A percentile compares a stretch with the other conserved stretches of the same genome.
These are phyloP conservation scores for Henningerozyma blattae DNA, from an alignment of 805 yeast genomes.

Conservation along the genomic window DNA sequence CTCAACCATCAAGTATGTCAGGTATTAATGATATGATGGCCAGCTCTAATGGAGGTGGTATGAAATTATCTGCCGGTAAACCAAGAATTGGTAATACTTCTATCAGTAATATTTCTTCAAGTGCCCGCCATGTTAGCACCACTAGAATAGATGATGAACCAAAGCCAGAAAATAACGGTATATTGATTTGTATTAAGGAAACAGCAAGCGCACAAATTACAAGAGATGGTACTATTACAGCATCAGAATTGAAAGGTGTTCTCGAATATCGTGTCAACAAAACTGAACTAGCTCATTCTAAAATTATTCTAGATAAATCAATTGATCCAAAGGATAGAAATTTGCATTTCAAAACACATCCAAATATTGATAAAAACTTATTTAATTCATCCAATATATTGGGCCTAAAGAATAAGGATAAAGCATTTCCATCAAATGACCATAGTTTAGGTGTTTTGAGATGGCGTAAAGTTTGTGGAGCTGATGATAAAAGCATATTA, in stretches of 20 bases:
- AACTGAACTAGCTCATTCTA: slow-evolving; percentile 54
- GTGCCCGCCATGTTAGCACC: slow-evolving; percentile 12
- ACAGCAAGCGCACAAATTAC: slow-evolving; percentile 63
- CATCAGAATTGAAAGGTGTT: slow-evolving; percentile 82
- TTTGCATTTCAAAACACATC: slow-evolving; percentile 84
- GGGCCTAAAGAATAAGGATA: slow-evolving; percentile 62
- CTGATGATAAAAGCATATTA: slow-evolving; percentile 38
- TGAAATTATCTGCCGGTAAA: slow-evolving; percentile 16
- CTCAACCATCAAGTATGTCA: slow-evolving; percentile 3
- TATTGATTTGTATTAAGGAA: slow-evolving; percentile 67
- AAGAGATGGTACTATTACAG: slow-evolving; percentile 66
- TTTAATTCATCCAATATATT: slow-evolving; percentile 49
- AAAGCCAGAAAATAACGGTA: slow-evolving; percentile 52
- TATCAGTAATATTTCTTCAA: background rate
- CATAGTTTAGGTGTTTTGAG: slow-evolving; percentile 84
- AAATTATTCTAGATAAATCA: slow-evolving; percentile 43
- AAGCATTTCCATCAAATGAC: slow-evolving; percentile 85
- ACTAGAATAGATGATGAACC: slow-evolving; percentile 17
- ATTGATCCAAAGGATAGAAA: slow-evolving; percentile 32
- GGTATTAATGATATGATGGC: background rate
- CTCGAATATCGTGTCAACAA: slow-evolving; percentile 79
- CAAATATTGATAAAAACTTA: slow-evolving; percentile 75
- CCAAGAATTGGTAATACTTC: slow-evolving; percentile 1
- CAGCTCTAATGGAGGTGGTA: slow-evolving; percentile 17
- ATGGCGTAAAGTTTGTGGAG: slow-evolving; percentile 70